Percentiles rank a stretch among this genome's conserved stretches.
Evolutionary conservation across 345 rosid genomes (phyloP).

Genomic region (Eucalyptus marginata): DNA sequence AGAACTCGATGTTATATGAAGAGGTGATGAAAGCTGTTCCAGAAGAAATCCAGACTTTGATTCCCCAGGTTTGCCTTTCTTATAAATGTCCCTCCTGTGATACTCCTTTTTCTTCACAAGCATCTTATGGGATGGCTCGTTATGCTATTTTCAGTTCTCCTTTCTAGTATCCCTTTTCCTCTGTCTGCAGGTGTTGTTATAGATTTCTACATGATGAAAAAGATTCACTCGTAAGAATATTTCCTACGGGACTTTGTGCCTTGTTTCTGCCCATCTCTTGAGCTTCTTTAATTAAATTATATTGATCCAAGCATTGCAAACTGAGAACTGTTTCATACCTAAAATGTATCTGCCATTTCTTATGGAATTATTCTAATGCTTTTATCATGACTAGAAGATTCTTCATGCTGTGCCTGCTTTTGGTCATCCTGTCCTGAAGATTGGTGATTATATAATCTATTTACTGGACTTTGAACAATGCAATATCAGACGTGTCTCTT

Average conservation of each 20-base stretch:
- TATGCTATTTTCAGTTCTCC: background rate
- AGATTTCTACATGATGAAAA: background rate
- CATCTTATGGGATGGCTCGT: background rate
- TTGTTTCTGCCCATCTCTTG: background rate
- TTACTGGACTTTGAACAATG: background rate
- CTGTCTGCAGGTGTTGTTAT: background rate
- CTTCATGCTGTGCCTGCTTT: background rate
- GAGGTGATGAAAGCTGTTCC: slow-evolving; percentile 91
- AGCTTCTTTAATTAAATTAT: background rate
- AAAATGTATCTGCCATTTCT: background rate
- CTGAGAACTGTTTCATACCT: background rate
- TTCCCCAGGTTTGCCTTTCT: slow-evolving; percentile 65
- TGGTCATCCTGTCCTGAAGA: background rate
- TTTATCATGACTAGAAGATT: background rate
- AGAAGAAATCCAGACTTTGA: slow-evolving; percentile 77
- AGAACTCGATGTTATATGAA: slow-evolving; percentile 31
- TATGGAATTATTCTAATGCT: background rate
- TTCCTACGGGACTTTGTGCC: background rate
- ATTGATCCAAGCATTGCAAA: background rate
- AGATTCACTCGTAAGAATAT: background rate
- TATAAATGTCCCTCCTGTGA: background rate
- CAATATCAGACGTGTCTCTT: background rate
- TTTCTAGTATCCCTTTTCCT: background rate
- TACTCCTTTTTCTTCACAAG: background rate
- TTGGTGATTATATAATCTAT: background rate